These are phyloP conservation scores for Cystobasidiopsis lactophilus DNA, from an alignment of 768 basidiomycete species.

Conservation along the genomic window DNA sequence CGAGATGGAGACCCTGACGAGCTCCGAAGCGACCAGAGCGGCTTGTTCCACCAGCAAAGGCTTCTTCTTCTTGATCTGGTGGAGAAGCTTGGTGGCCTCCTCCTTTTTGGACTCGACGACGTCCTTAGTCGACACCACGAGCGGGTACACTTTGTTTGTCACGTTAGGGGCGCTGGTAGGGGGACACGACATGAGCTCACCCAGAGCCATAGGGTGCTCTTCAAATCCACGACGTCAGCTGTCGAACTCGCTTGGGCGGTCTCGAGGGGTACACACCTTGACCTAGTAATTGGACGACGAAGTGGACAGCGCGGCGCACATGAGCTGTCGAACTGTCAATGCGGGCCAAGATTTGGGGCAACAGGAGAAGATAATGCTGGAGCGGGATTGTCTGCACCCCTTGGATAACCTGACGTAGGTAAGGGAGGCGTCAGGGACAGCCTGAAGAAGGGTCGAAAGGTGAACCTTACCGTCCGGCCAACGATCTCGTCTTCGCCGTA, in stretches of 20 bases:
- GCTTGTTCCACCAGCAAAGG: slow-evolving; percentile 5
- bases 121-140: neutral
- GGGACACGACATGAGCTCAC: no score
- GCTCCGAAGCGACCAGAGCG: neutral
- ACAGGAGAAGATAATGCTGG: neutral
- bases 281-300: no score
- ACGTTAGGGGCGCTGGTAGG: no score
- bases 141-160: no score
- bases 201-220: no score
- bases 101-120: neutral
- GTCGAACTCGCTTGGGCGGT: no score
- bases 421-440: neutral
- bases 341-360: neutral
- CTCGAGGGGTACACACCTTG: no score
- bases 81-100: slow-evolving; percentile 4
- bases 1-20: slow-evolving; percentile 1
- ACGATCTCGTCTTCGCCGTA: neutral
- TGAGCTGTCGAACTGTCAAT: neutral
- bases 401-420: neutral
- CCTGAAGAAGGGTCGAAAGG: no score
- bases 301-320: no score
- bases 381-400: neutral
- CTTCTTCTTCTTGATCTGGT: slow-evolving; percentile 1
- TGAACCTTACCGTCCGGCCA: neutral
- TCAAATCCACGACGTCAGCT: no score